Evolutionary conservation across 1,139 yeast species (phyloP).

Genomic region (Pneumocystis sp.): DNA sequence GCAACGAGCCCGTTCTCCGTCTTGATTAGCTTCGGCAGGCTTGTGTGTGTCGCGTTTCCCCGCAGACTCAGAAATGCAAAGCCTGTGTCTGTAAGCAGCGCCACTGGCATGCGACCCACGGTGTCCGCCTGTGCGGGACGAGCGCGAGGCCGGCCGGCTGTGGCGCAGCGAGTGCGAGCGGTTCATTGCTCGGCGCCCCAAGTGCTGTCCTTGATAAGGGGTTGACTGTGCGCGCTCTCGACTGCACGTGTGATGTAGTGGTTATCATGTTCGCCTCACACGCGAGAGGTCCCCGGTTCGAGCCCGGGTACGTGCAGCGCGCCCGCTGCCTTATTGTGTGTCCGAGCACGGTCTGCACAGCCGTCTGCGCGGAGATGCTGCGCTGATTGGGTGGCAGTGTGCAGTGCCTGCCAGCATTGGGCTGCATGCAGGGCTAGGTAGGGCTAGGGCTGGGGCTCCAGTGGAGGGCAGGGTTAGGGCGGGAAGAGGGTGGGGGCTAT

Average conservation of each 20-base stretch:
- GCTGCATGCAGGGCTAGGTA: too few relatives aligned
- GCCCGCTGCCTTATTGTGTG: too few relatives aligned
- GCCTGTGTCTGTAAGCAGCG: conserved; percentile 4
- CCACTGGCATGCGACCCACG: background rate
- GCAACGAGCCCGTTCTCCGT: conserved; percentile 72
- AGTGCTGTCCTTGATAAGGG: too few relatives aligned
- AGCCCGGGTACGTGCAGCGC: background rate
- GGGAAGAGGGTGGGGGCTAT: too few relatives aligned
- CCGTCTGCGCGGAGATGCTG: too few relatives aligned
- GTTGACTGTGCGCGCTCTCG: too few relatives aligned
- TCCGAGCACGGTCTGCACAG: too few relatives aligned
- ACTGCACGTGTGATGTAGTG: background rate
- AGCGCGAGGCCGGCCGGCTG: background rate
- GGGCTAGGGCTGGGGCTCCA: too few relatives aligned
- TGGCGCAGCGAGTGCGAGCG: background rate
- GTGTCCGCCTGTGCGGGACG: background rate
- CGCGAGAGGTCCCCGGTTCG: conserved; percentile 1
- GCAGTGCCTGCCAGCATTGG: too few relatives aligned
- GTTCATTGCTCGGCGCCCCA: too few relatives aligned
- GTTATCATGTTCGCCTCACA: conserved; percentile 1
- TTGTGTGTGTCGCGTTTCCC: conserved; percentile 22
- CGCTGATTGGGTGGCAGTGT: too few relatives aligned
- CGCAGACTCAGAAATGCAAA: conserved; percentile 6
- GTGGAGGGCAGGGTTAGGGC: too few relatives aligned
- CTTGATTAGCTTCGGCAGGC: conserved; percentile 49